These are phyloP conservation scores for Globisporangium spinosum DNA, from an alignment of 352 stramenopile genomes.

Conservation along the genomic window DNA sequence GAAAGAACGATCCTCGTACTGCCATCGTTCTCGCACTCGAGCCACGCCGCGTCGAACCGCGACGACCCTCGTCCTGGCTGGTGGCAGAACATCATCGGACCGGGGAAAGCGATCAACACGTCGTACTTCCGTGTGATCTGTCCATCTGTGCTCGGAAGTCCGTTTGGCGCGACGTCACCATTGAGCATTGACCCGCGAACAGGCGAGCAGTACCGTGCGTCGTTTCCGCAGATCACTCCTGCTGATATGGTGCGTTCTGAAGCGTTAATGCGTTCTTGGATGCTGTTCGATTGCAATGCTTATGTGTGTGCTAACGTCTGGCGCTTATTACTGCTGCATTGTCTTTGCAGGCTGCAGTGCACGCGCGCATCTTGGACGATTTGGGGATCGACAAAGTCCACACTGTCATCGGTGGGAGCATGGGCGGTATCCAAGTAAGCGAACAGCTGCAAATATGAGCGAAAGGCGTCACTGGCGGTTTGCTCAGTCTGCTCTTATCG, in stretches of 20 bases:
- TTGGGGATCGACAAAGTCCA: slow-evolving; percentile 72
- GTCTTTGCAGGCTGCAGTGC: slow-evolving; percentile 40
- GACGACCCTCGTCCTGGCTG: slow-evolving; percentile 76
- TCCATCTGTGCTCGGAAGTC: slow-evolving; percentile 77
- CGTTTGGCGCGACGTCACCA: slow-evolving; percentile 81
- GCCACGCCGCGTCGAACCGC: slow-evolving; percentile 76
- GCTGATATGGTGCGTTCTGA: slow-evolving; percentile 63
- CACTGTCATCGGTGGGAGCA: slow-evolving; percentile 82
- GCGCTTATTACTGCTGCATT: not conserved
- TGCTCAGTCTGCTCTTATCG: not conserved
- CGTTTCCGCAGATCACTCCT: slow-evolving; percentile 82
- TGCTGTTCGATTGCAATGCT: not conserved
- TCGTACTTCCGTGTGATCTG: slow-evolving; percentile 88
- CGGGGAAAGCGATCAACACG: slow-evolving; percentile 84
- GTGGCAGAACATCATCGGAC: slow-evolving; percentile 89
- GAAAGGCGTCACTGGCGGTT: not conserved
- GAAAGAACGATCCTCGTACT: slow-evolving; percentile 81
- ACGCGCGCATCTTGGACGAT: slow-evolving; percentile 77
- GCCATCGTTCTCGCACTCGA: slow-evolving; percentile 86
- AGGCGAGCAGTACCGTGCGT: slow-evolving; percentile 55
- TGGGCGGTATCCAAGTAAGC: slow-evolving; percentile 68
- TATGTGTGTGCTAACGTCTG: not conserved
- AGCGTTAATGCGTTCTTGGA: not conserved
- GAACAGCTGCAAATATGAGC: not conserved
- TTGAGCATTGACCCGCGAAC: slow-evolving; percentile 55